These are phyloP conservation scores for Neobulgaria alba DNA, from an alignment of 2,329 filamentous ascomycete genomes.

Conservation along the genomic window DNA sequence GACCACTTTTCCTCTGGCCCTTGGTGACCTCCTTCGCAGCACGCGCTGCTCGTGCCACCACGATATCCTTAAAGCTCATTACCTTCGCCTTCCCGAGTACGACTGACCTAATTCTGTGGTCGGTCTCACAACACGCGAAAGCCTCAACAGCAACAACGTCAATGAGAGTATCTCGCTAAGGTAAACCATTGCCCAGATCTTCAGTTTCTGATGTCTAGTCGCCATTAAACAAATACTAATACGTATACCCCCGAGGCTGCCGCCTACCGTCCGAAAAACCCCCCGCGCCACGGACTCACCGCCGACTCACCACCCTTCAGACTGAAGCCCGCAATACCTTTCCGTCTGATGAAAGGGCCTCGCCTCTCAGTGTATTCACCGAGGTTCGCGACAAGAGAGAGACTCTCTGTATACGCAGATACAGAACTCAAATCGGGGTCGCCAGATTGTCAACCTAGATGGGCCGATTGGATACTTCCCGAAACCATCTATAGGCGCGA, in stretches of 20 bases:
- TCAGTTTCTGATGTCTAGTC: slow-evolving; percentile 6
- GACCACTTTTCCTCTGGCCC: slow-evolving; percentile 4
- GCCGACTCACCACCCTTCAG: slow-evolving; percentile 1
- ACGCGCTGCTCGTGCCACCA: slow-evolving; percentile 2
- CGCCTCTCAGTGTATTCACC: neutral
- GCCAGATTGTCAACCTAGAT: slow-evolving; percentile 2
- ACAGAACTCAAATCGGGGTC: slow-evolving; percentile 2
- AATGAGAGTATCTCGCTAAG: no score
- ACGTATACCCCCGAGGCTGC: slow-evolving; percentile 4
- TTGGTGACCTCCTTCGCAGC: slow-evolving; percentile 4
- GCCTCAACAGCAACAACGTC: no score
- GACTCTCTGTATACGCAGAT: slow-evolving; percentile 3
- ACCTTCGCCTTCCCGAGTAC: slow-evolving; percentile 11
- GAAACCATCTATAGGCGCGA: slow-evolving; percentile 3
- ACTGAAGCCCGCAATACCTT: slow-evolving; percentile 2
- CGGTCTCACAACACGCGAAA: no score
- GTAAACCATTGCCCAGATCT: no score
- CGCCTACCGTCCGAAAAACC: neutral
- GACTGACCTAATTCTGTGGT: slow-evolving; percentile 7
- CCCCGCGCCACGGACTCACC: no score
- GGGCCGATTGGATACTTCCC: slow-evolving; percentile 1
- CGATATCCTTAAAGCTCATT: slow-evolving; percentile 7
- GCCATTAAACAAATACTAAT: slow-evolving; percentile 5
- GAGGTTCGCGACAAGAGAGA: slow-evolving; percentile 4
- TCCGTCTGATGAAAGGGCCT: neutral